Evolutionary conservation across 768 basidiomycete species (phyloP), one percentile per base, ranked within the genome.

Genomic region (Hericium coralloides): DNA sequence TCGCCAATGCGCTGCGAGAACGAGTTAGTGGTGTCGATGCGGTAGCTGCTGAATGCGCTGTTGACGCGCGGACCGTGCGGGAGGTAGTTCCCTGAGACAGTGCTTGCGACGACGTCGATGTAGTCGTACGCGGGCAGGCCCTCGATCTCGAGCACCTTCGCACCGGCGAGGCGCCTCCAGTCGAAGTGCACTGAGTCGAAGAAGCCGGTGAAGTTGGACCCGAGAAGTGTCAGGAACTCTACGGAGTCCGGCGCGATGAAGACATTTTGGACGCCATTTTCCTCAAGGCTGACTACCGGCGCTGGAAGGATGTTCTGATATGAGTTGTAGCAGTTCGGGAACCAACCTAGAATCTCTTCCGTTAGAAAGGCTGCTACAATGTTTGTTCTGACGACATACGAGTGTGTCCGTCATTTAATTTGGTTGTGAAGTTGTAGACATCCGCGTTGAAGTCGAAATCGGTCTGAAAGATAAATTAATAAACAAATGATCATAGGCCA

Each of bases 381-480:
- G 43, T 9, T 9, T 10, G 18, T 4, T 20, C n/a, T 20, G 9
- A 10, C n/a, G 8, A 65, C 75, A 26, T 67, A 80, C 83, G 75
- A 14, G 84, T 86, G 63, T 85, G 84, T 4, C 84, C 84, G 63
- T 85, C 83, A 62, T 86, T 85, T 47, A 86, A 61, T 50, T 74
- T 74, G 17, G 73, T 80, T 0, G 75, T 77, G 58, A 82, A 77
- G 54, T 81, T 72, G 59, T 78, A 84, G 12, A 86, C 61, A 41
- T 75, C 83, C 45, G 70, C 71, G 63, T 79, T 84, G 69, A 86
- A 84, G 63, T 83, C 83, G 59, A 82, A 86, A 60, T 85, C 83
- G 9, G 82, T 82, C 80, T 86, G 49, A 31, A 31, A 31, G 31
- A 4, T 18, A 18, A 14, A 4, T 31, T 22, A 15, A 20, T 18